Percentiles rank a stretch among this genome's conserved stretches.
phyloP scores from a whole-genome alignment of 2,329 filamentous ascomycete species.

The Aspergillus sp. region DNA sequence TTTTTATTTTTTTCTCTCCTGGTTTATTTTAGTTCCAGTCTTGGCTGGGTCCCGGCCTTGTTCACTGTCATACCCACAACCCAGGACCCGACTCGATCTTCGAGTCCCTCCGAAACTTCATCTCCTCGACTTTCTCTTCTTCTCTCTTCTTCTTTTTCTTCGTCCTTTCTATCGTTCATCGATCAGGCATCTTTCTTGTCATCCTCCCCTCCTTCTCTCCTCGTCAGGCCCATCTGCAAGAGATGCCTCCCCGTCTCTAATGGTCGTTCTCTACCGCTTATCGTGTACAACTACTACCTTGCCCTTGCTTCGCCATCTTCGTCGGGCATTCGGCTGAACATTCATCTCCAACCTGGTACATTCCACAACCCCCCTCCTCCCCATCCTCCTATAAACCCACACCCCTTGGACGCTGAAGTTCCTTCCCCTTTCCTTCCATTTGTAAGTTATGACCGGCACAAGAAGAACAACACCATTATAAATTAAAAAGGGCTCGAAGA shows the following conservation, averaged over 20 bases:
- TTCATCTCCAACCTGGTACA: slow-evolving; percentile 17
- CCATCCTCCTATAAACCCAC: slow-evolving; percentile 14
- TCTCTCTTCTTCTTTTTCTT: slow-evolving; percentile 3
- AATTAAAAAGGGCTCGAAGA: not conserved
- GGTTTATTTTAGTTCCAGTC: slow-evolving; percentile 18
- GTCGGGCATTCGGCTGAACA: slow-evolving; percentile 21
- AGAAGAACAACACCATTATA: not conserved
- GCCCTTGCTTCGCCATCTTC: slow-evolving; percentile 25
- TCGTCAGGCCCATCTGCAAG: slow-evolving; percentile 11
- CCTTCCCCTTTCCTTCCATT: not conserved
- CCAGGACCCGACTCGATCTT: slow-evolving; percentile 2
- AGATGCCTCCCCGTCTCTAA: slow-evolving; percentile 21
- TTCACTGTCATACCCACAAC: slow-evolving; percentile 8
- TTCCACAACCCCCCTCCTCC: slow-evolving; percentile 12
- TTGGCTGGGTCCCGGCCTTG: slow-evolving; percentile 12
- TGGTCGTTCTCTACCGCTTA: slow-evolving; percentile 20
- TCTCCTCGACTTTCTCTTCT: slow-evolving; percentile 1
- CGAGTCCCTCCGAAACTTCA: not conserved
- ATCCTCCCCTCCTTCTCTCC: slow-evolving; percentile 6
- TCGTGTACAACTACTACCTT: slow-evolving; percentile 17
- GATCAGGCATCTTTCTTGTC: slow-evolving; percentile 15
- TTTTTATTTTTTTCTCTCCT: not conserved
- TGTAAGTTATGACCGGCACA: slow-evolving; percentile 4
- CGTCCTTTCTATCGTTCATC: slow-evolving; percentile 6
- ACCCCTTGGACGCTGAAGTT: not conserved